A percentile compares a stretch with the other conserved stretches of the same genome.
phyloP scores from a whole-genome alignment of 805 yeast genomes.

The Diddensiella santjacobensis region DNA sequence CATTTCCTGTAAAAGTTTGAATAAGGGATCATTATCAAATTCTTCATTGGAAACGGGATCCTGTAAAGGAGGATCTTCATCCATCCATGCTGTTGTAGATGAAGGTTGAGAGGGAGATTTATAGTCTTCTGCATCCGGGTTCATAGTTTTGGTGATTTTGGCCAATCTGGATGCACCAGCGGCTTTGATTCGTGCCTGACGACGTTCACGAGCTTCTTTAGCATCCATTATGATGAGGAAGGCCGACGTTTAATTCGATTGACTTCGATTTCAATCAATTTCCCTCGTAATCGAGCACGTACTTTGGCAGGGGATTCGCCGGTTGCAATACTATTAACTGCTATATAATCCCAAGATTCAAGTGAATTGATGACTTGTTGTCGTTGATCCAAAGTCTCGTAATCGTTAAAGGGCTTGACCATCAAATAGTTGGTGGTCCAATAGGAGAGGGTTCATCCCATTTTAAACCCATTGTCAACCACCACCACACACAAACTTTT shows the following conservation, averaged over 20 bases:
- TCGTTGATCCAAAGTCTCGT: constrained; percentile 12
- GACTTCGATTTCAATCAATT: constrained; percentile 6
- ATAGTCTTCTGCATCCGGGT: constrained; percentile 24
- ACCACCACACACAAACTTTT: too few species aligned
- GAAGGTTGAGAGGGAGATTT: constrained; percentile 7
- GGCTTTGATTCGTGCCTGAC: constrained; percentile 32
- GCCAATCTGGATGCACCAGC: constrained; percentile 30
- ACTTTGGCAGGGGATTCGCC: constrained; percentile 14
- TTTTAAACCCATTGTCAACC: too few species aligned
- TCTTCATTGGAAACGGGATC: constrained; percentile 5
- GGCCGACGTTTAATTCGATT: not conserved
- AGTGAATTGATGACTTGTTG: constrained; percentile 7
- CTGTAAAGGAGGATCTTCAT: not conserved
- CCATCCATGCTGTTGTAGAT: not conserved
- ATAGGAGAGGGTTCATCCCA: too few species aligned
- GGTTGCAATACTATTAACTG: constrained; percentile 2
- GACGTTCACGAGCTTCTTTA: constrained; percentile 24
- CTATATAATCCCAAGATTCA: constrained; percentile 11
- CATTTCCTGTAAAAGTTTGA: constrained; percentile 22
- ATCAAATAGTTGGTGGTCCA: too few species aligned
- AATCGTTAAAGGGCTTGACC: constrained; percentile 1
- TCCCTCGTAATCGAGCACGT: constrained; percentile 5
- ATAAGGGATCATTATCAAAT: constrained; percentile 21
- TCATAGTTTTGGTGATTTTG: constrained; percentile 30
- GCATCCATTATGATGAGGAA: constrained; percentile 9